Percentiles rank a stretch among this genome's conserved stretches.
Evolutionary conservation across 2,329 filamentous ascomycete genomes (phyloP).

Genomic region (Sporothrix luriei): DNA sequence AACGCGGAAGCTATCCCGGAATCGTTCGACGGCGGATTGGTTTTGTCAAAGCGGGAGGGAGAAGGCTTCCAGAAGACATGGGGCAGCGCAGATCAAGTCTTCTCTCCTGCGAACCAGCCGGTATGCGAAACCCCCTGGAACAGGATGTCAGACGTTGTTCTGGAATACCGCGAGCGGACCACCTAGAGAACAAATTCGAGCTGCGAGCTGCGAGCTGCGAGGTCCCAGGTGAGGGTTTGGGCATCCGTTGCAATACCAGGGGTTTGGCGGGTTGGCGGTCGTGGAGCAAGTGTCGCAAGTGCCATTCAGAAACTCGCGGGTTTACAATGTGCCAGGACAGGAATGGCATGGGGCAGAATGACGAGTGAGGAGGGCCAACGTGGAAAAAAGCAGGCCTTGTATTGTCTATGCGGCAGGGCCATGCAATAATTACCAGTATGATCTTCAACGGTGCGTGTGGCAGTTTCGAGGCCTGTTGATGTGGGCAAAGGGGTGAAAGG

Average conservation of each 20-base stretch:
- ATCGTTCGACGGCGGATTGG: conserved; percentile 1
- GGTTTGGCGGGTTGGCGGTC: not conserved
- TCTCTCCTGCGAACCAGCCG: conserved; percentile 15
- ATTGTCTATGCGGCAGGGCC: conserved; percentile 19
- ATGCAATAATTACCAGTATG: conserved; percentile 36
- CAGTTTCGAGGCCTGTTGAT: conserved; percentile 22
- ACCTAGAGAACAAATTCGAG: not conserved
- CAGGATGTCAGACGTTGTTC: conserved; percentile 33
- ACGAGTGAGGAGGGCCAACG: too few species aligned
- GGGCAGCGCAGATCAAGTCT: conserved; percentile 29
- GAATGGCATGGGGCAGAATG: not conserved
- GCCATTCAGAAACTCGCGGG: not conserved
- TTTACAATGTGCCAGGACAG: not conserved
- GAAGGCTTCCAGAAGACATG: conserved; percentile 35
- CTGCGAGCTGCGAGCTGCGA: not conserved
- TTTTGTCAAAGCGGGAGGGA: conserved; percentile 28
- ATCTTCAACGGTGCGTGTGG: conserved; percentile 34
- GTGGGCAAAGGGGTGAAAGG: conserved; percentile 10
- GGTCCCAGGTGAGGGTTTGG: not conserved
- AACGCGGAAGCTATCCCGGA: not conserved
- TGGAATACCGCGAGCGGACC: not conserved
- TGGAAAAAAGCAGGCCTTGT: not conserved
- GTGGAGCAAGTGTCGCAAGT: not conserved
- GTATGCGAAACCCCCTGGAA: conserved; percentile 34
- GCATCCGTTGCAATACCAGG: not conserved